Conservation (phyloP, 2,329 filamentous ascomycete genomes). For the Hypoxylon sp. region DNA sequence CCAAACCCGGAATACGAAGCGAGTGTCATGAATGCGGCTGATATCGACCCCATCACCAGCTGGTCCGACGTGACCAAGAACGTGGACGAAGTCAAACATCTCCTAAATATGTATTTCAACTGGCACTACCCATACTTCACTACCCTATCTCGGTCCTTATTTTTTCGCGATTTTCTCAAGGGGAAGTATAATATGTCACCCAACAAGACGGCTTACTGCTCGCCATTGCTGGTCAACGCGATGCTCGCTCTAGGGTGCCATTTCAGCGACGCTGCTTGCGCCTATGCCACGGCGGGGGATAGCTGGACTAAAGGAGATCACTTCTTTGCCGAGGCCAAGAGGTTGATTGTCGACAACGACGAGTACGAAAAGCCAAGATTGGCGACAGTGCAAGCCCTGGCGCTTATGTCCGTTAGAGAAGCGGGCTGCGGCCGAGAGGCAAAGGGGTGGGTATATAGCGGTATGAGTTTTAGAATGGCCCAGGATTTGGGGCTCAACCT, state of each 20-base stretch:
- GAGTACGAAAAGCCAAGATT: constrained; percentile 90
- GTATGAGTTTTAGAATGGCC: constrained; percentile 98
- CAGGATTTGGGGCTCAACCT: constrained; percentile 92
- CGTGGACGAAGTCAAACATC: constrained; percentile 78
- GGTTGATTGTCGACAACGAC: constrained; percentile 87
- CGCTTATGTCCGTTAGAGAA: constrained; percentile 94
- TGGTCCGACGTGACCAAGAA: constrained; percentile 91
- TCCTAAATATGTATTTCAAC: constrained; percentile 97
- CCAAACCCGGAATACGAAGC: constrained; percentile 52
- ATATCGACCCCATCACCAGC: constrained; percentile 76
- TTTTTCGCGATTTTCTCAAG: constrained; percentile 82
- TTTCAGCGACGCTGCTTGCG: constrained; percentile 80
- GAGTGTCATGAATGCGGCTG: constrained; percentile 57
- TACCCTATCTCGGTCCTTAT: constrained; percentile 83
- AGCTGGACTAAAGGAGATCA: constrained; percentile 90
- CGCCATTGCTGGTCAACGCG: constrained; percentile 87
- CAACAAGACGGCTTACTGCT: constrained; percentile 78
- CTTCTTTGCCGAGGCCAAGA: constrained; percentile 93
- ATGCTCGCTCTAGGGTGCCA: constrained; percentile 94
- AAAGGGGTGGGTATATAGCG: constrained; percentile 97
- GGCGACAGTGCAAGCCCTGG: constrained; percentile 90
- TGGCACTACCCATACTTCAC: constrained; percentile 99
- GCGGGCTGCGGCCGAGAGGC: constrained; percentile 93
- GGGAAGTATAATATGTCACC: constrained; percentile 66
- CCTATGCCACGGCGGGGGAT: constrained; percentile 75